Evolutionary conservation across 257 asterid genomes (phyloP).

Genomic region (Gentiana straminea): DNA sequence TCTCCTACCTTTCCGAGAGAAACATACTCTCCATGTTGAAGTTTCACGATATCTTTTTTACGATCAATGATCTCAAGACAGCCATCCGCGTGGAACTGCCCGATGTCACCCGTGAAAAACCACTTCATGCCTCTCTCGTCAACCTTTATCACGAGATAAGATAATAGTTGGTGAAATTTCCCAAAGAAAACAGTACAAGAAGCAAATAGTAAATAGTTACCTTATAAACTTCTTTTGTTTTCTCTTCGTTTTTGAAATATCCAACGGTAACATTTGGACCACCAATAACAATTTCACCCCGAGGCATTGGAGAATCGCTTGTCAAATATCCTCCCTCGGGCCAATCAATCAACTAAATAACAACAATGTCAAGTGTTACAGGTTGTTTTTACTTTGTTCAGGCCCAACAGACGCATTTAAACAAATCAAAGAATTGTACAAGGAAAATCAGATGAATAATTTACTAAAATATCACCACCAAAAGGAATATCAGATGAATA

Average conservation of each 20-base stretch:
- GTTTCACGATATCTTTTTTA: slow-evolving; percentile 89
- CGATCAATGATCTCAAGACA: slow-evolving; percentile 97
- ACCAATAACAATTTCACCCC: slow-evolving; percentile 89
- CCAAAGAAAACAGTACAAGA: not conserved
- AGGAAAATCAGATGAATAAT: too few relatives aligned
- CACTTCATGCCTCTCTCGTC: slow-evolving; percentile 83
- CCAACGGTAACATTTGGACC: slow-evolving; percentile 95
- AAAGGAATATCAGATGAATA: not conserved
- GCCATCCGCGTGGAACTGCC: slow-evolving; percentile 81
- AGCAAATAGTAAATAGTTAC: slow-evolving; percentile 22
- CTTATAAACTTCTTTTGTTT: slow-evolving; percentile 86
- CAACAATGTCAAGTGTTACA: slow-evolving; percentile 4
- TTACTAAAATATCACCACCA: not conserved
- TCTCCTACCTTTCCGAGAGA: slow-evolving; percentile 77
- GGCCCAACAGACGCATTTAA: too few relatives aligned
- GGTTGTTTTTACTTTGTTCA: not conserved
- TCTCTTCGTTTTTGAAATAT: slow-evolving; percentile 82
- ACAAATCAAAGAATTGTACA: too few relatives aligned
- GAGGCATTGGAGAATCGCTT: slow-evolving; percentile 74
- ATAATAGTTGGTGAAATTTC: not conserved
- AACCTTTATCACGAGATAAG: slow-evolving; percentile 28
- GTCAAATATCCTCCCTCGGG: slow-evolving; percentile 83
- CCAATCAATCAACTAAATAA: slow-evolving; percentile 83
- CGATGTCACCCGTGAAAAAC: slow-evolving; percentile 92
- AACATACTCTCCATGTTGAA: slow-evolving; percentile 97